phyloP scores from a whole-genome alignment of 768 basidiomycete species.

The Ramaria rubella region DNA sequence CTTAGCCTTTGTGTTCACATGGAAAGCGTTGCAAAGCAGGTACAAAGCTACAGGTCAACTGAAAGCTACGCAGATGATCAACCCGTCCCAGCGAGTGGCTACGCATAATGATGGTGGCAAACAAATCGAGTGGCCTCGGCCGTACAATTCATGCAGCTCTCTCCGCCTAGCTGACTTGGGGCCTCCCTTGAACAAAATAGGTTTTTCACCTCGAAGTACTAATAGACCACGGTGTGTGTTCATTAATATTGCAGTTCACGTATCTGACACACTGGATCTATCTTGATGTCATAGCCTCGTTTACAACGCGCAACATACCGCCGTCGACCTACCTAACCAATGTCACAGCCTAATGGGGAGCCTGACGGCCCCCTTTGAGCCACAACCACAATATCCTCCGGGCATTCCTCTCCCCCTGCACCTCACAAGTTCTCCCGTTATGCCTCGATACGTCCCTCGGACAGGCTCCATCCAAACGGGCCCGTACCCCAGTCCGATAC shows the following conservation, averaged over 20 bases:
- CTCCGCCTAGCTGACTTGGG: neutral
- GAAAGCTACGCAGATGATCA: neutral
- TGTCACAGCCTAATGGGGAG: no score
- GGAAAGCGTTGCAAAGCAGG: neutral
- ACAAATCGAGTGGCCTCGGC: neutral
- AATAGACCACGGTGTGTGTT: neutral
- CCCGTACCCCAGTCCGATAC: neutral
- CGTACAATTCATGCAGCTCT: neutral
- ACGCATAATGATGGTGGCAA: no score
- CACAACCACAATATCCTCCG: neutral
- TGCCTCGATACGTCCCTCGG: neutral
- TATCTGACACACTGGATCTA: no score
- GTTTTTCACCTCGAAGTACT: neutral
- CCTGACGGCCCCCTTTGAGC: no score
- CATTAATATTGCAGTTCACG: neutral
- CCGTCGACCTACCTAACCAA: no score
- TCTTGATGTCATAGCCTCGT: no score
- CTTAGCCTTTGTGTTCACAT: neutral
- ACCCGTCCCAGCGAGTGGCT: no score
- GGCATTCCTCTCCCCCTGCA: neutral
- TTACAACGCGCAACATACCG: no score
- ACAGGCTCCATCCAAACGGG: neutral
- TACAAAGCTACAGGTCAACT: neutral
- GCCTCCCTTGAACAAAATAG: neutral
- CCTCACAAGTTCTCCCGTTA: neutral